phyloP scores from a whole-genome alignment of 2,329 filamentous ascomycete genomes.

The Aspergillus pseudotamarii region DNA sequence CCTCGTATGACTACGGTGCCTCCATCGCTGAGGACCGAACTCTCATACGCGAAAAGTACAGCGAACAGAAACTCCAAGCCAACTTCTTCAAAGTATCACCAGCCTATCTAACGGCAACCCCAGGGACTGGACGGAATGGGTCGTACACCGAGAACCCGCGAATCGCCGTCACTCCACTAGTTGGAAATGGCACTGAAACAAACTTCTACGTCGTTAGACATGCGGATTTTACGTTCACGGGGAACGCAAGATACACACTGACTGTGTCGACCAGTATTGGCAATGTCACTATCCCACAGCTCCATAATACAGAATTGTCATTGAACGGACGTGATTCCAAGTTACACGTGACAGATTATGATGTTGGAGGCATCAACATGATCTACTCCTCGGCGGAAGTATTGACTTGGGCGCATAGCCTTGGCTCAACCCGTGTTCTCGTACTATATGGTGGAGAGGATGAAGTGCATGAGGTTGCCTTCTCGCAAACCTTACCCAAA shows the following conservation, averaged over 20 bases:
- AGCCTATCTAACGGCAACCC: conserved; percentile 63
- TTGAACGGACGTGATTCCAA: conserved; percentile 21
- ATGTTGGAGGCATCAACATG: conserved; percentile 28
- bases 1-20: conserved; percentile 61
- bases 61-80: conserved; percentile 73
- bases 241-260: background rate
- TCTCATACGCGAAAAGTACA: conserved; percentile 72
- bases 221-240: conserved; percentile 15
- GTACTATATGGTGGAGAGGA: conserved; percentile 32
- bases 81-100: conserved; percentile 74
- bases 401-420: conserved; percentile 17
- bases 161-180: background rate
- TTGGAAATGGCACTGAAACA: background rate
- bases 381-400: conserved; percentile 38
- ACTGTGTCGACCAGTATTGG: conserved; percentile 1
- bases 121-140: conserved; percentile 35
- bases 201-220: conserved; percentile 15
- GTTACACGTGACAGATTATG: conserved; percentile 35
- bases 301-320: background rate
- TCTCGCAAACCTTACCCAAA: conserved; percentile 10
- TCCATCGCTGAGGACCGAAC: conserved; percentile 70
- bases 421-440: conserved; percentile 17
- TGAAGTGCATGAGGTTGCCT: conserved; percentile 34
- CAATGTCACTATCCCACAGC: conserved; percentile 2
- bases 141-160: conserved; percentile 4